Conservation (phyloP, 805 yeast genomes). For the Candida khao-thaluensis region DNA sequence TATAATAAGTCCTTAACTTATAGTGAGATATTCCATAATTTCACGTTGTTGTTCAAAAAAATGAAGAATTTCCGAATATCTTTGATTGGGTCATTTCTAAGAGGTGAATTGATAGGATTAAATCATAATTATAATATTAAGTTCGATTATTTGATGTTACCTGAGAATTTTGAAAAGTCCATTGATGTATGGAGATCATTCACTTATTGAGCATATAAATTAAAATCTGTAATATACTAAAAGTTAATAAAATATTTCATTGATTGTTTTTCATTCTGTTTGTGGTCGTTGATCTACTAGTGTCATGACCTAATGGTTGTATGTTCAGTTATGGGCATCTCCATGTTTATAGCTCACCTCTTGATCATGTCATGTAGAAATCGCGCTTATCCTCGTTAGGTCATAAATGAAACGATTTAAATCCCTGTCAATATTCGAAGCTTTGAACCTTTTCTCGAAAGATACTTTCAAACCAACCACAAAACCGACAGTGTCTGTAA, state of each 20-base stretch:
- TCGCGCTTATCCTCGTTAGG: no score
- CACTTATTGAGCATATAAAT: no score
- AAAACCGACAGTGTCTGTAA: no score
- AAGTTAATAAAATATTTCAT: no score
- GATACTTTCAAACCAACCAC: conserved; percentile 1
- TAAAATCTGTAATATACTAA: no score
- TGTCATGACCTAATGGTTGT: no score
- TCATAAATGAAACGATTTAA: conserved; percentile 6
- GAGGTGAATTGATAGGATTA: conserved; percentile 27
- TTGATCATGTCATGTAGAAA: no score
- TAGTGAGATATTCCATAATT: conserved; percentile 34
- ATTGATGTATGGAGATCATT: conserved; percentile 25
- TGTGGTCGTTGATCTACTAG: no score
- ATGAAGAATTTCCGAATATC: conserved; percentile 28
- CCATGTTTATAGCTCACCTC: no score
- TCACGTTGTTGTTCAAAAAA: conserved; percentile 26
- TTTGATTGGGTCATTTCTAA: conserved; percentile 22
- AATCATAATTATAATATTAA: conserved; percentile 26
- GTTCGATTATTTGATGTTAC: conserved; percentile 36
- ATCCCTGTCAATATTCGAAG: conserved; percentile 5
- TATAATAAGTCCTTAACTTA: conserved; percentile 39
- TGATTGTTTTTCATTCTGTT: no score
- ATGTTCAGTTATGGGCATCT: no score
- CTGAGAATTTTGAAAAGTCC: conserved; percentile 28
- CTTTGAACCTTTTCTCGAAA: conserved; percentile 10